phyloP scores from a whole-genome alignment of 495 filamentous ascomycete species.

The Choiromyces venosus region DNA sequence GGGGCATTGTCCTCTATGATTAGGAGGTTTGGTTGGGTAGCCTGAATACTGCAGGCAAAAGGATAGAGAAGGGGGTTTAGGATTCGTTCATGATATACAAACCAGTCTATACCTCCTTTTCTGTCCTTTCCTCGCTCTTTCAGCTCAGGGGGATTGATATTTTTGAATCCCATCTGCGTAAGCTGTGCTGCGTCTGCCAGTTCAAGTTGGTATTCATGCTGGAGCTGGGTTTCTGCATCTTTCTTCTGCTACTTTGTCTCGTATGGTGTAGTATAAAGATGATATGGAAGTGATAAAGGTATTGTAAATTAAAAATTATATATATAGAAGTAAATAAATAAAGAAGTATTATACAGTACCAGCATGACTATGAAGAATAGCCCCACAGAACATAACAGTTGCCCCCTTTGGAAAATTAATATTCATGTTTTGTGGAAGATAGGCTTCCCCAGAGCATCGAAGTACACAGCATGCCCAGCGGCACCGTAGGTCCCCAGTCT shows the following conservation, averaged over 20 bases:
- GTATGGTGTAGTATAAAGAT: slow-evolving; percentile 7
- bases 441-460: neutral
- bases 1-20: neutral
- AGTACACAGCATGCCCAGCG: neutral
- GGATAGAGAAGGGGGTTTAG: neutral
- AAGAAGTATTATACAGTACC: neutral
- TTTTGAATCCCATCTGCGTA: neutral
- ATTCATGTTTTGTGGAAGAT: neutral
- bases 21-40: neutral
- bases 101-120: neutral
- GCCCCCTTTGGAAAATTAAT: neutral
- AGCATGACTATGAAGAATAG: neutral
- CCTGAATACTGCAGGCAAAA: neutral
- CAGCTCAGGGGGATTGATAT: neutral
- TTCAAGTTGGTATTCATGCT: neutral
- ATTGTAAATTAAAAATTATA: neutral
- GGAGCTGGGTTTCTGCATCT: neutral
- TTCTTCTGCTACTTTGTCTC: neutral
- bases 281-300: neutral
- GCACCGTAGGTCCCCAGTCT: neutral
- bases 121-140: neutral
- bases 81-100: neutral
- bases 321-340: neutral
- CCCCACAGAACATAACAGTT: slow-evolving; percentile 12
- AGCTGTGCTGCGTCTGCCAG: neutral